These are phyloP conservation scores for Neurospora tetrasperma DNA, from an alignment of 495 filamentous ascomycete species.

Conservation along the genomic window DNA sequence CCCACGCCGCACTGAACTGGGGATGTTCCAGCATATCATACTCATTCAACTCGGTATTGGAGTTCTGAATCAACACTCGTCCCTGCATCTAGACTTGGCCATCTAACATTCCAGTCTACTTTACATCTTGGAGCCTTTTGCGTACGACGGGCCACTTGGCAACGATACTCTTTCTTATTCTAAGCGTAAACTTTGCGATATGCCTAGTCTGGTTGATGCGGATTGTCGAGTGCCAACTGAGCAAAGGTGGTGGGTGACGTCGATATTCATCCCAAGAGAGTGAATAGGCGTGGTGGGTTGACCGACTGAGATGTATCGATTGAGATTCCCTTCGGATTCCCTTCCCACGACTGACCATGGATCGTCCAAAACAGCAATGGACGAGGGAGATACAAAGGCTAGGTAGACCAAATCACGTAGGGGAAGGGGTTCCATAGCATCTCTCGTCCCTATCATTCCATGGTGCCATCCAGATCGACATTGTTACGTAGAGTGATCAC, in stretches of 20 bases:
- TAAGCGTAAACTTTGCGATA: not conserved
- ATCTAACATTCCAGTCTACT: slow-evolving; percentile 43
- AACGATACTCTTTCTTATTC: slow-evolving; percentile 15
- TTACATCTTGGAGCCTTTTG: slow-evolving; percentile 38
- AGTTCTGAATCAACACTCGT: slow-evolving; percentile 5
- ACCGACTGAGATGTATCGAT: too few species aligned
- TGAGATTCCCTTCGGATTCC: too few species aligned
- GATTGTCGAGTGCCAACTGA: not conserved
- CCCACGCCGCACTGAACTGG: not conserved
- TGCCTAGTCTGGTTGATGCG: not conserved
- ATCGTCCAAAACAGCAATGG: too few species aligned
- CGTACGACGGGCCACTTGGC: slow-evolving; percentile 31
- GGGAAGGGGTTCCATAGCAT: not conserved
- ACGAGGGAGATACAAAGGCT: too few species aligned
- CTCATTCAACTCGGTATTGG: slow-evolving; percentile 23
- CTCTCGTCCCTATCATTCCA: not conserved
- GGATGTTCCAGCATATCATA: slow-evolving; percentile 8
- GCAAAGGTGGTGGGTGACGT: not conserved
- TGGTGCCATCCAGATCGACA: not conserved
- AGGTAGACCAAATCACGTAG: not conserved
- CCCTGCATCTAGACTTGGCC: slow-evolving; percentile 44
- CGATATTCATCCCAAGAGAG: not conserved
- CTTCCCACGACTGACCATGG: not conserved
- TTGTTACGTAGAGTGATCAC: not conserved
- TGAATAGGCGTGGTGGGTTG: not conserved